A percentile compares a stretch with the other conserved stretches of the same genome.
Conservation (phyloP, 495 filamentous ascomycete species). For the Podospora fimiseda region DNA sequence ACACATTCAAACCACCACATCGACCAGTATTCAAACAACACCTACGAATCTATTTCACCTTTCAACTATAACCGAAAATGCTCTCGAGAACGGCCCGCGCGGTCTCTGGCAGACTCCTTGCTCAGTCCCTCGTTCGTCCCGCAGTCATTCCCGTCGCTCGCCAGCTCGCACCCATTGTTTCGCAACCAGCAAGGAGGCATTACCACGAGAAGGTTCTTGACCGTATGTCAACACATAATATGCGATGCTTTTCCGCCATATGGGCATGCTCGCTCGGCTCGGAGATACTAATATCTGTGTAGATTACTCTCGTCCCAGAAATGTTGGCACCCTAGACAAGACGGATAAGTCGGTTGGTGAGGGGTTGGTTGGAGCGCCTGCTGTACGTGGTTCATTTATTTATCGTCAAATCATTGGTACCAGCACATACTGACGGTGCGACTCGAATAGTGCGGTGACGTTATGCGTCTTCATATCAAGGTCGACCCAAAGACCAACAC, state of each 20-base stretch:
- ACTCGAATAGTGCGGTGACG: constrained; percentile 63
- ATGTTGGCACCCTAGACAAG: constrained; percentile 90
- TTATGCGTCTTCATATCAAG: constrained; percentile 98
- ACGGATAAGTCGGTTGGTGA: constrained; percentile 86
- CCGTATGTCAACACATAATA: constrained; percentile 18
- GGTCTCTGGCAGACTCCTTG: constrained; percentile 21
- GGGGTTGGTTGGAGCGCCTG: constrained; percentile 92
- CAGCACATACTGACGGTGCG: neutral
- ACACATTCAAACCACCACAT: too few relatives aligned
- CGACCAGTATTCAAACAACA: neutral
- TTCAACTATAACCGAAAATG: constrained; percentile 23
- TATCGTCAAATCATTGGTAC: constrained; percentile 1
- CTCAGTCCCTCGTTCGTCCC: constrained; percentile 16
- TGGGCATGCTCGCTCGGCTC: neutral
- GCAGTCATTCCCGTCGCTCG: constrained; percentile 27
- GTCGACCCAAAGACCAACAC: constrained; percentile 84
- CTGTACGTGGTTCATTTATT: constrained; percentile 33
- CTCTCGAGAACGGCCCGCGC: constrained; percentile 31
- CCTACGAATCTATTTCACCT: neutral
- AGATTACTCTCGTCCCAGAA: constrained; percentile 88
- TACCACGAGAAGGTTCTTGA: constrained; percentile 72
- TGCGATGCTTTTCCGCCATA: neutral
- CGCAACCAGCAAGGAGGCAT: constrained; percentile 37
- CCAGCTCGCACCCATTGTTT: constrained; percentile 29
- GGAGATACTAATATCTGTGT: constrained; percentile 7